phyloP scores from a whole-genome alignment of 176 grass and related monocot genomes.

The Secale cereale region DNA sequence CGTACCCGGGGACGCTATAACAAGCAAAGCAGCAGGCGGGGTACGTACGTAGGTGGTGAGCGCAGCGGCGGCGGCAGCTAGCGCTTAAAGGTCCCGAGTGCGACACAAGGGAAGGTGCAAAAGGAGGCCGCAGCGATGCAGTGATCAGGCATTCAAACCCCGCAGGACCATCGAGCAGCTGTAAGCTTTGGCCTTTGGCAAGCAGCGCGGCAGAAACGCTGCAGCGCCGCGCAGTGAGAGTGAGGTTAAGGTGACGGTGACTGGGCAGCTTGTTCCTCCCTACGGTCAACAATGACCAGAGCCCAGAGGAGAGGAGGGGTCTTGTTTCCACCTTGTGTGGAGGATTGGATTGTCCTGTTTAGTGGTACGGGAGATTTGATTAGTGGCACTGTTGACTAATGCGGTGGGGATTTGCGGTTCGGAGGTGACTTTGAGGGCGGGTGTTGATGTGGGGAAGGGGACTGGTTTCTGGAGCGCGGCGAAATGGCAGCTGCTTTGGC shows the following conservation, averaged over 20 bases:
- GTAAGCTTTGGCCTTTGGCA: background rate
- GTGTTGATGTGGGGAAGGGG: constrained; percentile 8
- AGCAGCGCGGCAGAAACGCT: background rate
- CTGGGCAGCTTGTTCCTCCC: background rate
- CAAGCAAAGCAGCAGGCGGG: constrained; percentile 1
- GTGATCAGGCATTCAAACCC: constrained; percentile 35
- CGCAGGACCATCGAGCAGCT: constrained; percentile 32
- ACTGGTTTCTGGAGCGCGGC: background rate
- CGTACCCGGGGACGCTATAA: background rate
- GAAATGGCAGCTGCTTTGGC: constrained; percentile 38
- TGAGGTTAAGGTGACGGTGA: background rate
- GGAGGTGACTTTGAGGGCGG: background rate
- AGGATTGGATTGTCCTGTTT: background rate
- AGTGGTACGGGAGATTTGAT: background rate
- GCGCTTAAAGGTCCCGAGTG: constrained; percentile 45
- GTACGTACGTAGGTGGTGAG: background rate
- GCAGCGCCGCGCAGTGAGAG: constrained; percentile 11
- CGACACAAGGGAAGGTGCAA: constrained; percentile 53
- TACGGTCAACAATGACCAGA: constrained; percentile 4
- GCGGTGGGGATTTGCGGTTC: background rate
- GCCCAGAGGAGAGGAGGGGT: background rate
- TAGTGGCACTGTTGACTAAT: constrained; percentile 20
- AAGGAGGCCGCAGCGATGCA: constrained; percentile 18
- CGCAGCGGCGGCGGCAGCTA: background rate
- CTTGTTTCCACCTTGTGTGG: background rate